Conservation (phyloP, 345 rosid genomes). For the Aegle marmelos region DNA sequence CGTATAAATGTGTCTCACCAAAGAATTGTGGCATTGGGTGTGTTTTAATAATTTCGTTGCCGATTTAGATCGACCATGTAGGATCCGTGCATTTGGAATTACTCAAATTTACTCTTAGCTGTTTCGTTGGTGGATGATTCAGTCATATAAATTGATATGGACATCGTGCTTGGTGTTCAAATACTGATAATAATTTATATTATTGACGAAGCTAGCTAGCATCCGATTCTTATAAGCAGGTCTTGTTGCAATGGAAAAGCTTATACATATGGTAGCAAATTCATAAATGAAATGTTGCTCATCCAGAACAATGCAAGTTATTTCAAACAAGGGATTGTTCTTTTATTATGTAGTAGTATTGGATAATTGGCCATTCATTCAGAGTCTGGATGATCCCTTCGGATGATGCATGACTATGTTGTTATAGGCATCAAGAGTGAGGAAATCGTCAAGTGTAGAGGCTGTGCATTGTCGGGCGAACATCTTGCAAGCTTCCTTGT, state of each 20-base stretch:
- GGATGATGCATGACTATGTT: slow-evolving; percentile 64
- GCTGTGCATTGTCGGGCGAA: slow-evolving; percentile 74
- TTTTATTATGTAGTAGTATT: not conserved
- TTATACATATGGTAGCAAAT: not conserved
- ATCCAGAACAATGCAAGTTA: not conserved
- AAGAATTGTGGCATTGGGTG: not conserved
- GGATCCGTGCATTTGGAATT: not conserved
- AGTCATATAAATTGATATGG: not conserved
- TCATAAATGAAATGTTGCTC: not conserved
- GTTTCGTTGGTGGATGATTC: not conserved
- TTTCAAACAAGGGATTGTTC: not conserved
- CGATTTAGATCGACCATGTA: too few species aligned
- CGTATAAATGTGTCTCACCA: not conserved
- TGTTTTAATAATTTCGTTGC: not conserved
- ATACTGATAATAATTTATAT: not conserved
- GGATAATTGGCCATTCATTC: slow-evolving; percentile 9
- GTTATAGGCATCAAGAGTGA: slow-evolving; percentile 75
- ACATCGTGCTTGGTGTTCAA: not conserved
- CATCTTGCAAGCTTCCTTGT: slow-evolving; percentile 71
- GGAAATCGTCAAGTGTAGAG: slow-evolving; percentile 64
- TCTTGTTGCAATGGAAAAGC: not conserved
- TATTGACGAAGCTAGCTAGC: not conserved
- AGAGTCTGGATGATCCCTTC: slow-evolving; percentile 48
- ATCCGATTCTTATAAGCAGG: not conserved
- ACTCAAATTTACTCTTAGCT: not conserved